These are phyloP conservation scores for Kodamaea kaohsiungensis DNA, from an alignment of 805 yeast species.

Conservation along the genomic window DNA sequence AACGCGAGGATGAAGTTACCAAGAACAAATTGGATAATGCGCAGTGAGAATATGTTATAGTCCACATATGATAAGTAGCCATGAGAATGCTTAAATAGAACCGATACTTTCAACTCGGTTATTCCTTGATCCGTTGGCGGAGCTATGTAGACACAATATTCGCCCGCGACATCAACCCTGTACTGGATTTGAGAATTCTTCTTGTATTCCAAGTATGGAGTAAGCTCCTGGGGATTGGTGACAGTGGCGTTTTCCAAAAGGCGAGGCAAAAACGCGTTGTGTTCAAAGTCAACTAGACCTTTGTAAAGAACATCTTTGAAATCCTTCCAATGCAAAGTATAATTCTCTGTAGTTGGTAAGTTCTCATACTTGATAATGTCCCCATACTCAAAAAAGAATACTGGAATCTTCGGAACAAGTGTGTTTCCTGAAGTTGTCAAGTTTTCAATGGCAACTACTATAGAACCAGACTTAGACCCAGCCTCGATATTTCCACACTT, in stretches of 20 bases:
- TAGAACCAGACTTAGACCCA: neutral
- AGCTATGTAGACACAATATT: conserved; percentile 33
- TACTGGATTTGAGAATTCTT: neutral
- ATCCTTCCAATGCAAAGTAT: neutral
- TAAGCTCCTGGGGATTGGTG: neutral
- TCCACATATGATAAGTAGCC: conserved; percentile 25
- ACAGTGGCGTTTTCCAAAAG: neutral
- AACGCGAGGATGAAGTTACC: conserved; percentile 18
- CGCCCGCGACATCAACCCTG: conserved; percentile 16
- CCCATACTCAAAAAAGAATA: conserved; percentile 23
- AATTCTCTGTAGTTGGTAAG: conserved; percentile 18
- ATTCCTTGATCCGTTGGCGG: conserved; percentile 18
- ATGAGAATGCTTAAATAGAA: conserved; percentile 21
- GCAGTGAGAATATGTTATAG: conserved; percentile 19
- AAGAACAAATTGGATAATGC: conserved; percentile 15
- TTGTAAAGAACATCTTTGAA: conserved; percentile 11
- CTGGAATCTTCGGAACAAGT: conserved; percentile 19
- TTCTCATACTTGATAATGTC: conserved; percentile 21
- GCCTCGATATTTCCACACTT: neutral
- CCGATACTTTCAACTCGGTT: conserved; percentile 15
- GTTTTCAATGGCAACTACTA: neutral
- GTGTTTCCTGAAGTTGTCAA: neutral
- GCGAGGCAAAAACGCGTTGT: conserved; percentile 12
- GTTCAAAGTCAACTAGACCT: conserved; percentile 14
- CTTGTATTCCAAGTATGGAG: conserved; percentile 1